Percentiles rank a stretch among this genome's conserved stretches.
Conservation (phyloP, 2,329 filamentous ascomycete species). For the Colletotrichum musicola region DNA sequence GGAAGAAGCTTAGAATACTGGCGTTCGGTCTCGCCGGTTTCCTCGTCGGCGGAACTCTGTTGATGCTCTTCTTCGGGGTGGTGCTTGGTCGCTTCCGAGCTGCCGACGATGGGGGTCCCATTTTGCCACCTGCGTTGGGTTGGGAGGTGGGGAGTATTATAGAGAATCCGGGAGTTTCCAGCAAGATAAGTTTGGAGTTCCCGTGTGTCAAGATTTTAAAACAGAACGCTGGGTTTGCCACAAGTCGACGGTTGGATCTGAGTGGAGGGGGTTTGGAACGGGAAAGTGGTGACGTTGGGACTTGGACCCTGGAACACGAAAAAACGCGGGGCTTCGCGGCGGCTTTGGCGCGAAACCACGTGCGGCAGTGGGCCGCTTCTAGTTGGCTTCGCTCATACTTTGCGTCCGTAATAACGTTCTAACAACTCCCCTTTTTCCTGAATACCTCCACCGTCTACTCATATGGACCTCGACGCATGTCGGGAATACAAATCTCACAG, state of each 20-base stretch:
- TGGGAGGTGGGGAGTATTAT: neutral
- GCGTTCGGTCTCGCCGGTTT: constrained; percentile 63
- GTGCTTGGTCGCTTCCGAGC: constrained; percentile 33
- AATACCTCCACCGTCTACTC: too few relatives aligned
- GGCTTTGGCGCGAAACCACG: constrained; percentile 26
- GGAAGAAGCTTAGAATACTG: constrained; percentile 81
- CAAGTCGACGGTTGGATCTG: neutral
- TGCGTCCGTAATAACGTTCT: too few relatives aligned
- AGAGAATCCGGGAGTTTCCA: neutral
- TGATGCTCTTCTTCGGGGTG: constrained; percentile 36
- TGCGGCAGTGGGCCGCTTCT: neutral
- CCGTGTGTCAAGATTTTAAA: neutral
- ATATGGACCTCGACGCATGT: too few relatives aligned
- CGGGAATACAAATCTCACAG: too few relatives aligned
- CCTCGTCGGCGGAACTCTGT: constrained; percentile 42
- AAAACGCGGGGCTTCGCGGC: constrained; percentile 14
- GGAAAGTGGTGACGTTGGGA: constrained; percentile 20
- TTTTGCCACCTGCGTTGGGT: constrained; percentile 3
- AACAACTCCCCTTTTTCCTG: too few relatives aligned
- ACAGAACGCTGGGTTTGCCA: neutral
- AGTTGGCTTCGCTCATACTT: too few relatives aligned
- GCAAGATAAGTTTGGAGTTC: neutral
- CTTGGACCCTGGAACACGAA: neutral
- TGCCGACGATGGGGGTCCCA: constrained; percentile 36
- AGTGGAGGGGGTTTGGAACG: neutral